Conservation (phyloP, 371 early-diverging fungal genomes). For the Saksenaea oblongispora region DNA sequence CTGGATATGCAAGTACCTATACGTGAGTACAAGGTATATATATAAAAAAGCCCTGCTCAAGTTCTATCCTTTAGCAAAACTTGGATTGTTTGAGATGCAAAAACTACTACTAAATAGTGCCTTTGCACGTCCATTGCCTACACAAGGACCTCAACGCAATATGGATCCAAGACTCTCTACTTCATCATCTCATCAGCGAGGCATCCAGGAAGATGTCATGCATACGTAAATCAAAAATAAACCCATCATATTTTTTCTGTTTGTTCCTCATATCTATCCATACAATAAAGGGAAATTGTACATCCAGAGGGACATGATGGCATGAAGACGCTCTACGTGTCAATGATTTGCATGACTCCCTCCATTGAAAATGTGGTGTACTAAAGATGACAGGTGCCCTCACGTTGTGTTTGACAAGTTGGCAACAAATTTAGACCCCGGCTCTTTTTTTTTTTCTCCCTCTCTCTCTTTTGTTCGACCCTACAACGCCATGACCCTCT, state of each 20-base stretch:
- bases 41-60: background rate
- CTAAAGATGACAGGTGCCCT: background rate
- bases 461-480: background rate
- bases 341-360: too few species aligned
- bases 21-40: conserved; percentile 26
- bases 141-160: background rate
- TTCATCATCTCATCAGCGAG: background rate
- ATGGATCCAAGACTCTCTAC: background rate
- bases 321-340: too few species aligned
- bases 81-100: conserved; percentile 52
- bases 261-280: too few species aligned
- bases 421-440: background rate
- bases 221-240: background rate
- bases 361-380: background rate
- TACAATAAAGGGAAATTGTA: too few species aligned
- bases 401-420: background rate
- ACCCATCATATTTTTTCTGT: too few species aligned
- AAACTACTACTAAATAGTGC: conserved; percentile 21
- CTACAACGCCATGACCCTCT: conserved; percentile 31
- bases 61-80: conserved; percentile 28
- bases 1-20: conserved; percentile 47
- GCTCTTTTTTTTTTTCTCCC: conserved; percentile 9
- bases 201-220: background rate
- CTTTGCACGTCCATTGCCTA: background rate
- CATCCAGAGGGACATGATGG: too few species aligned